Percentiles rank a stretch among this genome's conserved stretches.
These are phyloP conservation scores for Diaporthe citrichinensis DNA, from an alignment of 2,329 filamentous ascomycete genomes.

Conservation along the genomic window DNA sequence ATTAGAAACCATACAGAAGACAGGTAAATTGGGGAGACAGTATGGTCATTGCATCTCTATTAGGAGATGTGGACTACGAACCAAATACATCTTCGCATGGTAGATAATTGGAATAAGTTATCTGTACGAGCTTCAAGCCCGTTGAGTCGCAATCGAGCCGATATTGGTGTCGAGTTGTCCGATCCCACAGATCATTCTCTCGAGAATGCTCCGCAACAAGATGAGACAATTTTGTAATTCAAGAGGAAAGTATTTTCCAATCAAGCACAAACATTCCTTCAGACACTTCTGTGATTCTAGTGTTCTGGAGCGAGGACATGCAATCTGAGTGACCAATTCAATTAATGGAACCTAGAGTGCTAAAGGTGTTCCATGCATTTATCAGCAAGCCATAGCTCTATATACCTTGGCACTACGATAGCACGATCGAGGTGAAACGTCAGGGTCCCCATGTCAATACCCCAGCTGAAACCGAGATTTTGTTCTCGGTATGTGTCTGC, in stretches of 20 bases:
- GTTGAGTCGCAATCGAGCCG: too few species aligned
- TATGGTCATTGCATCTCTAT: neutral
- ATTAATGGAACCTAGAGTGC: neutral
- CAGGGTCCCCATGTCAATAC: neutral
- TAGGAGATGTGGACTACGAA: neutral
- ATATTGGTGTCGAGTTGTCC: too few species aligned
- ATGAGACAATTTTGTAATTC: too few species aligned
- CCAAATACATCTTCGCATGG: neutral
- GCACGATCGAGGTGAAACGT: neutral
- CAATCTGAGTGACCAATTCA: too few species aligned
- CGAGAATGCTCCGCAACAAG: too few species aligned
- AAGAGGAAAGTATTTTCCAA: too few species aligned
- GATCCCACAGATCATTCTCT: too few species aligned
- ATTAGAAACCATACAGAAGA: neutral
- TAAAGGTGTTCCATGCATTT: neutral
- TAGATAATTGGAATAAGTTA: neutral
- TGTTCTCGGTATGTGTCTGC: neutral
- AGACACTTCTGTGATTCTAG: neutral
- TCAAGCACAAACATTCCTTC: too few species aligned
- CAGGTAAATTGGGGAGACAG: neutral
- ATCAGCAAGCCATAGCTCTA: neutral
- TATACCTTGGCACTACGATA: neutral
- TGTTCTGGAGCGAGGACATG: neutral
- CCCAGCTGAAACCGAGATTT: neutral
- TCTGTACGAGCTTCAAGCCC: too few species aligned